Conservation (phyloP, 1,284 basidiomycete species). For the Moesziomyces parantarcticus region DNA sequence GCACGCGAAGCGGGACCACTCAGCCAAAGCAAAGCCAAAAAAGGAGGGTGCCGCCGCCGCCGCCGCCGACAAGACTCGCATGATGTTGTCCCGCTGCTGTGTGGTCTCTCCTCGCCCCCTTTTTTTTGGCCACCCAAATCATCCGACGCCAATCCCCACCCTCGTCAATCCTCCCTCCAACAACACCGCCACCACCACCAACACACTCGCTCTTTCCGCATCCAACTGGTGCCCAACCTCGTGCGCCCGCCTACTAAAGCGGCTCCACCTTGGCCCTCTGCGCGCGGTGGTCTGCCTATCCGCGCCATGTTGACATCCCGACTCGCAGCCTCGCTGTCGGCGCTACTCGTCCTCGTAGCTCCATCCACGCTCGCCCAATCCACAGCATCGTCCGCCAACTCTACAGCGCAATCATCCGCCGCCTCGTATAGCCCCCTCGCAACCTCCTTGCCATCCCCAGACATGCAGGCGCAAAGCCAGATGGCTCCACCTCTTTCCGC, state of each 20-base stretch:
- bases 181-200: not conserved
- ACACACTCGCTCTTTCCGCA: not conserved
- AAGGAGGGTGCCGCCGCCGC: too few relatives aligned
- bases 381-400: not conserved
- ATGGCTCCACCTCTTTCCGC: not conserved
- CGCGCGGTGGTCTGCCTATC: too few relatives aligned
- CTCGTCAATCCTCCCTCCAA: too few relatives aligned
- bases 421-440: too few relatives aligned
- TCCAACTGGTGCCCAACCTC: not conserved
- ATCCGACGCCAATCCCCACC: not conserved
- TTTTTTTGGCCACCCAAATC: not conserved
- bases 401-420: not conserved
- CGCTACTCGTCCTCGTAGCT: not conserved
- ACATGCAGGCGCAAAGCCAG: slow-evolving; percentile 2
- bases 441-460: not conserved
- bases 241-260: too few relatives aligned
- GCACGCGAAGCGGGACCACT: too few relatives aligned
- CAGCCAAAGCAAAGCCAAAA: too few relatives aligned
- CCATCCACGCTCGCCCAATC: not conserved
- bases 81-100: slow-evolving; percentile 3
- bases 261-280: too few relatives aligned
- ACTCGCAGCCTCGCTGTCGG: not conserved
- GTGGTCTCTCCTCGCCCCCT: too few relatives aligned
- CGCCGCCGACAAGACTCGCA: slow-evolving; percentile 3
- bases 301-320: not conserved